phyloP scores from a whole-genome alignment of 768 basidiomycete genomes.

The Tricholoma bakamatsutake region DNA sequence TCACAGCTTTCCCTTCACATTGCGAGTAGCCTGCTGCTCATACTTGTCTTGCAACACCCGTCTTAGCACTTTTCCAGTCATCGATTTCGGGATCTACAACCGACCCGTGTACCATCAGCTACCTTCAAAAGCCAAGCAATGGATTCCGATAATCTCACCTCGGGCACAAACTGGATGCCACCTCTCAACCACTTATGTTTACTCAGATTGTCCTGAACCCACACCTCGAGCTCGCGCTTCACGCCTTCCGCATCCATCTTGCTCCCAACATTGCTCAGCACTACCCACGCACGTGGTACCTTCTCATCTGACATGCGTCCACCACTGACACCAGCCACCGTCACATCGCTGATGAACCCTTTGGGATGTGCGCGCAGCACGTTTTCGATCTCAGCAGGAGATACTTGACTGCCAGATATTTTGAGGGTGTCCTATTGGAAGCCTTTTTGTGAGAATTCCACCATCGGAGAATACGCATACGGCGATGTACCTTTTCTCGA shows the following conservation, averaged over 20 bases:
- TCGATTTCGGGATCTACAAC: constrained; percentile 63
- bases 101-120: background rate
- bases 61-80: constrained; percentile 68
- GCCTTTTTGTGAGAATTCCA: background rate
- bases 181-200: constrained; percentile 75
- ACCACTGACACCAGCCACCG: constrained; percentile 70
- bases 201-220: constrained; percentile 60
- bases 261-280: constrained; percentile 53
- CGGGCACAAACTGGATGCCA: constrained; percentile 57
- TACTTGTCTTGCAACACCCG: constrained; percentile 55
- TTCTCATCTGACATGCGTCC: constrained; percentile 69
- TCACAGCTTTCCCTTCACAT: constrained; percentile 28
- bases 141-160: constrained; percentile 35
- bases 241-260: constrained; percentile 36
- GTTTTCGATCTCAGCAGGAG: constrained; percentile 73
- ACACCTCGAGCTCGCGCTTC: constrained; percentile 45
- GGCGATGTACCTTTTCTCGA: constrained; percentile 55
- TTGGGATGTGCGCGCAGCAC: constrained; percentile 57
- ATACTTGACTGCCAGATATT: constrained; percentile 74
- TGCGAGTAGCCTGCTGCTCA: constrained; percentile 31
- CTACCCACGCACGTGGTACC: constrained; percentile 75
- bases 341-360: constrained; percentile 55
- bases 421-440: constrained; percentile 65
- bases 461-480: too few species aligned
- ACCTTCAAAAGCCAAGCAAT: constrained; percentile 1